Base-by-base conservation (phyloP, 2,329 filamentous ascomycete species). In the Pseudogymnoascus sp. region DNA sequence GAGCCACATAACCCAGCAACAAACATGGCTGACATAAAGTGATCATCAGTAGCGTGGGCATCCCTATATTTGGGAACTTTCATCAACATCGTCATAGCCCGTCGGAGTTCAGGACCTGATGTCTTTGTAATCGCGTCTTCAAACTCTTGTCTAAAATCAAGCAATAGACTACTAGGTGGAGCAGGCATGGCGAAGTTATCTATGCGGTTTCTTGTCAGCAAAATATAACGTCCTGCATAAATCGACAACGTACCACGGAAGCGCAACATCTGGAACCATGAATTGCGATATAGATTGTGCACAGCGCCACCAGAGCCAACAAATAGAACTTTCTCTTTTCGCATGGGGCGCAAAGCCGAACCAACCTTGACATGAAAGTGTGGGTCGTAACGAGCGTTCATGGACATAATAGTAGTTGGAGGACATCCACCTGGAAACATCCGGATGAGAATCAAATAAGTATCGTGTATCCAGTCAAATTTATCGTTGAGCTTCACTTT, bases 391-490 rank as follows among this genome's bases (percentile, higher is more conserved):
- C 79, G 75, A 3, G 77, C 76, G 66, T 83, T 83, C 74, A 80
- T 78, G 37, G 76, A 79, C 63, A 83, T 72, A 63, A 87, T 77
- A 3, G 83, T 86, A 0, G 85, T 87, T 0, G 86, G 86, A 1
- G 86, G 86, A 67, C 83, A 87, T 21, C 75, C 76, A 2, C 70
- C 66, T 0, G 85, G 86, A 67, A 88, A 88, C 85, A 89, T 88
- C 63, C 85, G 79, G 70, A 88, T 86, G 9, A 88, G 75, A 63
- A 88, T 80, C 7, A 88, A 79, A 69, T 84, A 88, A 0, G 84
- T 87, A 72, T 89, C 86, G 76, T 89, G 85, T 70, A 88, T 88
- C 86, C 85, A 88, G 69, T 88, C 83, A 67, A 88, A 88, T 0
- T 70, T 76, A 0, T 77, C 69, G 70, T 88, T 84, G 1, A 72